A percentile compares a stretch with the other conserved stretches of the same genome.
Conservation (phyloP, 208 protist species). For the Crithidia expoeki region DNA sequence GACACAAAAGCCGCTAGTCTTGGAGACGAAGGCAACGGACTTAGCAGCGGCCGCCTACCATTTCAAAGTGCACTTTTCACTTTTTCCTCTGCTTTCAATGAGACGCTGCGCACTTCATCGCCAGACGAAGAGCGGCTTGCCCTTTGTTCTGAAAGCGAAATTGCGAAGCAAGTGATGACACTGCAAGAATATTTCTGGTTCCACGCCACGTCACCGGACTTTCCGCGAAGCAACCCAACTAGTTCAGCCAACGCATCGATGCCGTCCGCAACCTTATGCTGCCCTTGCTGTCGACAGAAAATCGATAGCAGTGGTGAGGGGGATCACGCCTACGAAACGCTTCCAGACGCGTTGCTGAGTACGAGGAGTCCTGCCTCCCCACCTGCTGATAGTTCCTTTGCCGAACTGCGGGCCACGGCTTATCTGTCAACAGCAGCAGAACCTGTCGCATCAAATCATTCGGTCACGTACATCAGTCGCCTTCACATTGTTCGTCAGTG, state of each 20-base stretch:
- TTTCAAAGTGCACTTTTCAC: background rate
- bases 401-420: background rate
- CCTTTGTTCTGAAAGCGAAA: no score
- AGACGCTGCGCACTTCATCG: no score
- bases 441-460: background rate
- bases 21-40: no score
- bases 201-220: background rate
- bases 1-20: background rate
- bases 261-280: background rate
- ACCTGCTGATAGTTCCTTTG: background rate
- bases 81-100: no score
- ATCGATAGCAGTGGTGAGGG: background rate
- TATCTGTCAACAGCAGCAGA: background rate
- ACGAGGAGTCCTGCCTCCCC: background rate
- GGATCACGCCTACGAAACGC: background rate
- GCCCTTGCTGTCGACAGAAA: background rate
- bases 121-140: no score
- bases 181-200: background rate
- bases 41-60: no score
- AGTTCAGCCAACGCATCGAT: background rate
- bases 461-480: background rate
- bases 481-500: conserved; percentile 13
- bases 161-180: no score
- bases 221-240: background rate
- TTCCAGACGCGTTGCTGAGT: background rate